Evolutionary conservation across 2,329 filamentous ascomycete species (phyloP).

Genomic region (Chaetomiaceae sp.): DNA sequence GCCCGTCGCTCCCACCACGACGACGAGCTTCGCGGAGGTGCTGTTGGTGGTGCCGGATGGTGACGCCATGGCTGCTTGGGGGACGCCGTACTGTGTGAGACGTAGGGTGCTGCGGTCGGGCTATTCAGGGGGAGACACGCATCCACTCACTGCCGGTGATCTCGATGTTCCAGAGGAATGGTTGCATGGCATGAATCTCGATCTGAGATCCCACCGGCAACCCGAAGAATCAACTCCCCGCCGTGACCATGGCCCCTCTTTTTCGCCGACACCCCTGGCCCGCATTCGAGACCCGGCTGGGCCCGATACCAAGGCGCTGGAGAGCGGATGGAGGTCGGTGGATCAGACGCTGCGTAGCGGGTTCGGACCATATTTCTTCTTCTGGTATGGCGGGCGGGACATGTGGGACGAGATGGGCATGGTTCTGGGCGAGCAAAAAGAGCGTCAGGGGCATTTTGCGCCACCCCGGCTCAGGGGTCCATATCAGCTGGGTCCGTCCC

Average conservation of each 20-base stretch:
- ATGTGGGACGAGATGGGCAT: background rate
- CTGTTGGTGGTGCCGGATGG: background rate
- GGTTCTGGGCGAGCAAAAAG: background rate
- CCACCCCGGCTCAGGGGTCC: background rate
- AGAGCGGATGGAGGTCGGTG: background rate
- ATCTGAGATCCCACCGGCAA: no score
- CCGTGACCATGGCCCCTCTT: no score
- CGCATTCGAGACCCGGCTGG: no score
- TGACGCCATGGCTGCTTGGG: background rate
- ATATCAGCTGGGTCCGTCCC: slow-evolving; percentile 14
- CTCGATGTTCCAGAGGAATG: no score
- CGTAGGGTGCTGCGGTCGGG: background rate
- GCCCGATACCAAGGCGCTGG: no score
- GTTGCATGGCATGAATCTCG: no score
- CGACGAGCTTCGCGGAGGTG: slow-evolving; percentile 35
- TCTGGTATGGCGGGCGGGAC: slow-evolving; percentile 1
- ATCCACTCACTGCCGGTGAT: background rate
- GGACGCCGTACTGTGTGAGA: background rate
- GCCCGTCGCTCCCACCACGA: slow-evolving; percentile 46
- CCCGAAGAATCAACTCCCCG: no score
- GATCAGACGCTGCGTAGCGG: background rate
- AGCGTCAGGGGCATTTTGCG: background rate
- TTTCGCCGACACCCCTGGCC: no score
- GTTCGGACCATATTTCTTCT: background rate
- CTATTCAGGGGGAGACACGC: background rate